Conservation (phyloP, 2,329 filamentous ascomycete genomes). For the Cercospora sojina region DNA sequence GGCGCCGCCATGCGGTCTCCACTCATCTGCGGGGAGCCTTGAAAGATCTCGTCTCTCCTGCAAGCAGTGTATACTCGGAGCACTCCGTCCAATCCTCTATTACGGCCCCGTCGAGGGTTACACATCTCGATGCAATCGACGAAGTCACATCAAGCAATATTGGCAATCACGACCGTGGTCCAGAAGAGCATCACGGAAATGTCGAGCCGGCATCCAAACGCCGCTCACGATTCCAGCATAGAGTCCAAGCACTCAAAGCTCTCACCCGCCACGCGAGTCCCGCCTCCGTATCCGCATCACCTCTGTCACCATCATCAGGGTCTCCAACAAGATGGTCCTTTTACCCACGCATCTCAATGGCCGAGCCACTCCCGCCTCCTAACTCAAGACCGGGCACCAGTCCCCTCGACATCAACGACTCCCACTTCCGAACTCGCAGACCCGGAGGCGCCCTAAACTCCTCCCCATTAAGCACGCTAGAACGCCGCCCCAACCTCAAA, state of each 20-base stretch:
- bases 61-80: not conserved
- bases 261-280: not conserved
- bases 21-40: not conserved
- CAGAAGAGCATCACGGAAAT: not conserved
- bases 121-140: not conserved
- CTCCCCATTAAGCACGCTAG: not conserved
- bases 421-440: not conserved
- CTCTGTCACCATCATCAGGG: not conserved
- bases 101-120: not conserved
- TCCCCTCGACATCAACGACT: not conserved
- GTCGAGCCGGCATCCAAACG: not conserved
- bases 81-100: not conserved
- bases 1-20: not conserved
- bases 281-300: not conserved
- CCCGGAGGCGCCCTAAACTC: not conserved
- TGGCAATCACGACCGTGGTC: not conserved
- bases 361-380: not conserved
- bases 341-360: not conserved
- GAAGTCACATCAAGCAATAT: not conserved
- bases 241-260: not conserved
- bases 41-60: not conserved
- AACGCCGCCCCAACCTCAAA: not conserved
- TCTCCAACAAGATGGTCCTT: not conserved
- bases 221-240: not conserved
- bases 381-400: not conserved